phyloP scores from a whole-genome alignment of 106 monocot species.

The Acorus calamus region DNA sequence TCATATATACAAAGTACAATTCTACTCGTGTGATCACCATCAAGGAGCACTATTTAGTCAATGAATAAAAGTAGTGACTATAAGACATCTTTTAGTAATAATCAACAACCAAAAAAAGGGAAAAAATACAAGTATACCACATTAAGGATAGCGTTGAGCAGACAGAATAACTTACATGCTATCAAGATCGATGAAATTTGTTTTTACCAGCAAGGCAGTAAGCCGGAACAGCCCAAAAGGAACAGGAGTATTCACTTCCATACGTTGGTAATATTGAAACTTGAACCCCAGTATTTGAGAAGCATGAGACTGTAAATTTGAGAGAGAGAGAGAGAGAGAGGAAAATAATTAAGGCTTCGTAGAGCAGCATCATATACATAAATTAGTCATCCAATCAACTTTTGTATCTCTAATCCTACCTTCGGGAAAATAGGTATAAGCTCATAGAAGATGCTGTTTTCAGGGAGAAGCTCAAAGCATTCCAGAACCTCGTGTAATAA shows the following conservation, averaged over 20 bases:
- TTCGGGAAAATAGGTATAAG: slow-evolving; percentile 95
- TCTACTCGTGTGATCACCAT: too few relatives aligned
- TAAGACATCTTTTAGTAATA: too few relatives aligned
- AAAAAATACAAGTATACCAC: too few relatives aligned
- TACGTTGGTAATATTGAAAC: slow-evolving; percentile 93
- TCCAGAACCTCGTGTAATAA: slow-evolving; percentile 59
- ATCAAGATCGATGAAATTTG: slow-evolving; percentile 82
- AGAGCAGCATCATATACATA: too few relatives aligned
- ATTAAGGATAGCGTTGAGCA: background rate
- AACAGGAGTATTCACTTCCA: slow-evolving; percentile 68
- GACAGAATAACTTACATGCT: slow-evolving; percentile 54
- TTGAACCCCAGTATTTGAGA: slow-evolving; percentile 96
- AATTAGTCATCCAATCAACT: background rate
- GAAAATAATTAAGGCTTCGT: too few relatives aligned
- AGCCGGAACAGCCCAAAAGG: slow-evolving; percentile 69
- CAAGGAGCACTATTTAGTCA: too few relatives aligned
- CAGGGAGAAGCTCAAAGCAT: slow-evolving; percentile 85
- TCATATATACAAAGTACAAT: too few relatives aligned
- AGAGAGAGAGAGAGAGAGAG: slow-evolving; percentile 1
- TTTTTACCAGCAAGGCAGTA: slow-evolving; percentile 78
- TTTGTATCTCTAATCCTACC: slow-evolving; percentile 21
- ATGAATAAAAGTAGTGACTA: too few relatives aligned
- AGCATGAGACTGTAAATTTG: slow-evolving; percentile 71
- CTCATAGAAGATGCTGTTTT: slow-evolving; percentile 52
- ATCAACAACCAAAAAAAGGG: too few relatives aligned